Evolutionary conservation across 2,329 filamentous ascomycete genomes (phyloP).

Genomic region (Penicillium sp.): DNA sequence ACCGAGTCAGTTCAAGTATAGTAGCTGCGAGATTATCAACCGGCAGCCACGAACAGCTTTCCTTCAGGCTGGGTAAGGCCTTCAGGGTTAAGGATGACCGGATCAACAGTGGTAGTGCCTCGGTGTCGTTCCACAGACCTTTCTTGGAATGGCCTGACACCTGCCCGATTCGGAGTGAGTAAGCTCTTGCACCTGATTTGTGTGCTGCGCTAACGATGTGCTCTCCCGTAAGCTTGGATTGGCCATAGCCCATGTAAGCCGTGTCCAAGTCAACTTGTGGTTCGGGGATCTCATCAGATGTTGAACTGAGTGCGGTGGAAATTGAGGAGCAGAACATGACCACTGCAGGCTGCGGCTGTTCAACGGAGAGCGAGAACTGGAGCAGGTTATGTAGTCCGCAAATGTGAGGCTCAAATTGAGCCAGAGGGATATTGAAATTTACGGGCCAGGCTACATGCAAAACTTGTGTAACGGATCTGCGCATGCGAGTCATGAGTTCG

Average conservation of each 20-base stretch:
- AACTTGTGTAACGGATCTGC: conserved; percentile 45
- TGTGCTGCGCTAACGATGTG: conserved; percentile 30
- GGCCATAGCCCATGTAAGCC: conserved; percentile 35
- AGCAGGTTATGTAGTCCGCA: conserved; percentile 48
- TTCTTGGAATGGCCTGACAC: conserved; percentile 35
- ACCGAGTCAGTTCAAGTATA: conserved; percentile 28
- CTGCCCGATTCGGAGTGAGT: conserved; percentile 37
- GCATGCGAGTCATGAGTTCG: conserved; percentile 40
- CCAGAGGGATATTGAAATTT: conserved; percentile 54
- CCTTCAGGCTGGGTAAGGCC: conserved; percentile 25
- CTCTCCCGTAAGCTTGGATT: conserved; percentile 36
- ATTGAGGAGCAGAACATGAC: conserved; percentile 56
- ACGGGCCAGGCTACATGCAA: conserved; percentile 59
- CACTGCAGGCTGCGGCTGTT: conserved; percentile 29
- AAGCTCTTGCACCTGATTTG: conserved; percentile 24
- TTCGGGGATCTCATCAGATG: conserved; percentile 17
- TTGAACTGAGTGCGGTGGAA: conserved; percentile 37
- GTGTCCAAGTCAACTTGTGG: conserved; percentile 8
- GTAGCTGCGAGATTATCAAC: conserved; percentile 30
- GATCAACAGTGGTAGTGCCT: conserved; percentile 35
- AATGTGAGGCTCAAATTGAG: conserved; percentile 51
- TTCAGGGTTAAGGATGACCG: conserved; percentile 31
- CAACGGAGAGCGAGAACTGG: conserved; percentile 44
- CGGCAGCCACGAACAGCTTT: conserved; percentile 33
- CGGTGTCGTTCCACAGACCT: conserved; percentile 37